Percentiles rank a stretch among this genome's conserved stretches.
Conservation (phyloP, 176 grass and related monocot genomes). For the Themeda triandra region DNA sequence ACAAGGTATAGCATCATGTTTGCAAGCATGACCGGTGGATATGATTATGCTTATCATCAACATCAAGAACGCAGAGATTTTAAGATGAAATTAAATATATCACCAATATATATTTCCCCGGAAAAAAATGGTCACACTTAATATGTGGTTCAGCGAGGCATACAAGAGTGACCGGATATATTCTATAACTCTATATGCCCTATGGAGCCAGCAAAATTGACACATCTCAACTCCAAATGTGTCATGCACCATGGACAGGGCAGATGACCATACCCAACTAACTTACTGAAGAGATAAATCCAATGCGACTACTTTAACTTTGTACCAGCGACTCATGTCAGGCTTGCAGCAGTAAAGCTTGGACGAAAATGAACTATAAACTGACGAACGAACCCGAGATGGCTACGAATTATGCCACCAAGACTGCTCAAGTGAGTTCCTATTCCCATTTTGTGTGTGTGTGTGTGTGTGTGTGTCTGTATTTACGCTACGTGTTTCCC, state of each 20-base stretch:
- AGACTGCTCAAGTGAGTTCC: constrained; percentile 7
- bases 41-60: not conserved
- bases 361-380: not conserved
- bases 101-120: not conserved
- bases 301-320: not conserved
- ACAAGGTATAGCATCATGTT: not conserved
- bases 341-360: not conserved
- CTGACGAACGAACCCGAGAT: not conserved
- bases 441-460: not conserved
- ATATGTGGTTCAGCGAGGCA: not conserved
- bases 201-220: constrained; percentile 21
- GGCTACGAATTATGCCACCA: not conserved
- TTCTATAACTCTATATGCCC: not conserved
- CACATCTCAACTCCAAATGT: constrained; percentile 24
- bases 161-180: not conserved
- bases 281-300: constrained; percentile 14
- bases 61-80: not conserved
- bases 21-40: not conserved
- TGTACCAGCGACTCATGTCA: not conserved
- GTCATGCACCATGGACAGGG: constrained; percentile 3
- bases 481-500: no score
- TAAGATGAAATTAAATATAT: not conserved
- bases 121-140: not conserved
- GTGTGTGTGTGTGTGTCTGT: no score
- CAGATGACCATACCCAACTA: not conserved